Evolutionary conservation across 805 yeast genomes (phyloP), one percentile per base, ranked within the genome.

Genomic region (Wickerhamiella azyma): DNA sequence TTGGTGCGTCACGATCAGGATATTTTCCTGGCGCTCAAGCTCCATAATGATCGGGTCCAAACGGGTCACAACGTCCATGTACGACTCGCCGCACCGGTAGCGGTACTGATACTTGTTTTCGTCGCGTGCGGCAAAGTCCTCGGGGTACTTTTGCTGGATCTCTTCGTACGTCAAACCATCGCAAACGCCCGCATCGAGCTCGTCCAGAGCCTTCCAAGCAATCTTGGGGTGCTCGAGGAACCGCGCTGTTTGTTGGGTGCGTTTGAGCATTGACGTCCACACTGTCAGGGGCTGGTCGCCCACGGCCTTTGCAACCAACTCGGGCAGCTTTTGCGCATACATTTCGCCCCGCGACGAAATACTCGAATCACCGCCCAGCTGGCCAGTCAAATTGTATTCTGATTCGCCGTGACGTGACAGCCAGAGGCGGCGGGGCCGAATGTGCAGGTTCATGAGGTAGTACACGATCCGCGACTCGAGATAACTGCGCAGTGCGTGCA

Each of bases 1-100:
- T 65, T 92, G 99, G 63, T 92, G 99, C 3, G 98, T 92, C 37
- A 92, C 92, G 50, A 92, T 89, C 60, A 92, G 70, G 43, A 92
- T 86, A 62, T 92, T 88, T 57, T 92, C 97, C 65, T 89, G 97
- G 50, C 96, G 79, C 66, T 92, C 99, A 53, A 92, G 72, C 64
- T 92, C 98, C 98, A 92, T 92, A 51, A 92, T 92, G 53, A 92
- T 86, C 5, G 99, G 99, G 61, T 92, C 99, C 47, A 92, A 70
- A 48, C 99, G 71, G 37, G 88, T 81, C 39, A 89, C 96, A 36
- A 92, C 94, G 57, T 92, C 99, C 48, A 95, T 75, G 63, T 92
- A 92, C 4, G 94, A 82, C 65, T 92, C 99, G 39, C 99, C 99
- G 9, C 97, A 97, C 37, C 96, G 75, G 63, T 92, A 92, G 45